Base-by-base conservation (phyloP, 176 grass and related monocot genomes). In the Pharus latifolius region DNA sequence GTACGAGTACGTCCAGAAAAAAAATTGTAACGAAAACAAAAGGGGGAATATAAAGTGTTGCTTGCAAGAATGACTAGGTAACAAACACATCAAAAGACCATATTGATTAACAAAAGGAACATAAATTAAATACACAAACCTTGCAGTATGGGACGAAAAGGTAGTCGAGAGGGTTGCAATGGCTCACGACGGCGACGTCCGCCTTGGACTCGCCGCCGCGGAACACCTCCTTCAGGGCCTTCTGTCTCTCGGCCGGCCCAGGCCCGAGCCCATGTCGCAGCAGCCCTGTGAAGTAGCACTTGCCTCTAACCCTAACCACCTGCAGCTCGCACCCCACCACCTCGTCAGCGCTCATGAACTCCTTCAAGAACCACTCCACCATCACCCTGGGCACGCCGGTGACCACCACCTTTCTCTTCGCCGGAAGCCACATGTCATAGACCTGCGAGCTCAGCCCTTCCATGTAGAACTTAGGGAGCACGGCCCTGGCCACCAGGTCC, bases 391-490 rank as follows among this genome's bases (percentile, higher is more conserved):
- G 95, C 68, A 82, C 75, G 33, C 49, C 44, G 27, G 95, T 94
- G 56, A 98, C 38, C 55, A 65, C 87, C 67, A 77, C 67, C 49
- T 67, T 90, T 77, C 45, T 83, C 51, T 25, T 48, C 0, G 75
- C 58, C 8, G 83, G 76, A 28, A 77, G 58, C 60, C 91, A 55
- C 18, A 81, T 59, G 26, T 61, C 87, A 63, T 90, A 91, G 3
- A 81, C 87, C n/a, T 66, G 46, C 46, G 83, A 67, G 72, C 88
- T 74, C 28, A 98, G 82, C 56, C 47, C 69, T 75, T 93, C 87
- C 72, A 88, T 63, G 70, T 78, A 94, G 74, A 91, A 90, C 68
- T 98, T 98, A 0, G 95, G 95, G 43, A 93, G 23, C 25, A 98
- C 79, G 17, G 87, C 67, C 45, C 95, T 81, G 3, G 78, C 71